Evolutionary conservation across 768 basidiomycete species (phyloP).

Genomic region (Infundibulicybe gibba): DNA sequence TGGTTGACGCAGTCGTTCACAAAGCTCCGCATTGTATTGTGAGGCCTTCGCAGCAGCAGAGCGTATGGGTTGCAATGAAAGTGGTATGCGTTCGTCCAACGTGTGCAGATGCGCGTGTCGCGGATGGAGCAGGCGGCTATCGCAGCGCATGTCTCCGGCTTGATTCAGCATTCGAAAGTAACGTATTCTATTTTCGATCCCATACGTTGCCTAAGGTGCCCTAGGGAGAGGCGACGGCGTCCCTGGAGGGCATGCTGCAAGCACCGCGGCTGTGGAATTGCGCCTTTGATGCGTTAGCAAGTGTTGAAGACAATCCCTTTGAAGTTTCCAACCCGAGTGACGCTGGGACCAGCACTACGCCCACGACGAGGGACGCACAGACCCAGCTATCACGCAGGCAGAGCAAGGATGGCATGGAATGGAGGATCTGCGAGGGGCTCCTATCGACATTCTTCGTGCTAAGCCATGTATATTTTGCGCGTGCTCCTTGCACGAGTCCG

Average conservation of each 20-base stretch:
- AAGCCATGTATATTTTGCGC: slow-evolving; percentile 57
- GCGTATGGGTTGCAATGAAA: slow-evolving; percentile 38
- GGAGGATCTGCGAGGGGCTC: slow-evolving; percentile 74
- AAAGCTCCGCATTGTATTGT: slow-evolving; percentile 50
- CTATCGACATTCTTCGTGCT: slow-evolving; percentile 64
- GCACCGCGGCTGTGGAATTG: slow-evolving; percentile 79
- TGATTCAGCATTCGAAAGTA: slow-evolving; percentile 68
- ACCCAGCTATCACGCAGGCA: slow-evolving; percentile 23
- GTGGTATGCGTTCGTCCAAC: slow-evolving; percentile 45
- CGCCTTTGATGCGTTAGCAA: slow-evolving; percentile 61
- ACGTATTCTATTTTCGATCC: not conserved
- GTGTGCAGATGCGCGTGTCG: slow-evolving; percentile 54
- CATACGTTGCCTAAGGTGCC: not conserved
- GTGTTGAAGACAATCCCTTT: slow-evolving; percentile 54
- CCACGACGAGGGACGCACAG: slow-evolving; percentile 8
- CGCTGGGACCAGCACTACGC: too few relatives aligned
- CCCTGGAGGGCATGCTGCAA: slow-evolving; percentile 59
- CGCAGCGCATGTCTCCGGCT: slow-evolving; percentile 65
- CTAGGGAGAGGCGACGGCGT: slow-evolving; percentile 59
- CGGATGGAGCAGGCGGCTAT: slow-evolving; percentile 67
- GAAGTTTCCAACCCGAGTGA: slow-evolving; percentile 39
- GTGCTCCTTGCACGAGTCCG: slow-evolving; percentile 81
- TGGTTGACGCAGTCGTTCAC: slow-evolving; percentile 1
- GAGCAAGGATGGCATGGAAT: slow-evolving; percentile 58
- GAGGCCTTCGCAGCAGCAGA: slow-evolving; percentile 53